A percentile compares a stretch with the other conserved stretches of the same genome.
phyloP scores from a whole-genome alignment of 345 rosid genomes.

The Populus nigra region DNA sequence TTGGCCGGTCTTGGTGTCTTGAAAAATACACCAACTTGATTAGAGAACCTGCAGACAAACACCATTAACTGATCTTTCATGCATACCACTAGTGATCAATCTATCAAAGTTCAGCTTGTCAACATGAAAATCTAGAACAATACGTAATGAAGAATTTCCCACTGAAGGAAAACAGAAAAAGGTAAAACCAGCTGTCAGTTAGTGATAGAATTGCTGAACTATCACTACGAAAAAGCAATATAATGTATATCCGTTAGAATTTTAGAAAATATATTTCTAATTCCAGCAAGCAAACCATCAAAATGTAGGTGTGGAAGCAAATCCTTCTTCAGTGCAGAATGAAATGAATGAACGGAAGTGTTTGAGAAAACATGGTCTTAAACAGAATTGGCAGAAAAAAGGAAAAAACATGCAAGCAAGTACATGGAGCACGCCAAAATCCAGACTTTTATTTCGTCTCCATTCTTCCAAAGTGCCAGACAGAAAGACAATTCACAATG shows the following conservation, averaged over 20 bases:
- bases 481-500: too few relatives aligned
- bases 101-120: neutral
- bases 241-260: neutral
- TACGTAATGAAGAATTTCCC: neutral
- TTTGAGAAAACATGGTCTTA: neutral
- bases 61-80: neutral
- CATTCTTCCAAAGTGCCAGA: neutral
- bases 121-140: neutral
- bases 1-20: conserved; percentile 76
- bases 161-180: neutral
- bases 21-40: conserved; percentile 95
- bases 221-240: neutral
- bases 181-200: neutral
- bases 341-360: neutral
- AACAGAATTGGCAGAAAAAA: neutral
- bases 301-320: neutral
- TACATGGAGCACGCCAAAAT: neutral
- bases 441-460: neutral
- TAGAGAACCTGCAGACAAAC: conserved; percentile 70
- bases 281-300: neutral
- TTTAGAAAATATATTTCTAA: neutral
- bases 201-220: neutral
- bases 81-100: neutral
- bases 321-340: neutral
- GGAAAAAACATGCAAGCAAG: neutral